Conservation (phyloP, 441 rosid species). For the Arabidopsis hybrid region DNA sequence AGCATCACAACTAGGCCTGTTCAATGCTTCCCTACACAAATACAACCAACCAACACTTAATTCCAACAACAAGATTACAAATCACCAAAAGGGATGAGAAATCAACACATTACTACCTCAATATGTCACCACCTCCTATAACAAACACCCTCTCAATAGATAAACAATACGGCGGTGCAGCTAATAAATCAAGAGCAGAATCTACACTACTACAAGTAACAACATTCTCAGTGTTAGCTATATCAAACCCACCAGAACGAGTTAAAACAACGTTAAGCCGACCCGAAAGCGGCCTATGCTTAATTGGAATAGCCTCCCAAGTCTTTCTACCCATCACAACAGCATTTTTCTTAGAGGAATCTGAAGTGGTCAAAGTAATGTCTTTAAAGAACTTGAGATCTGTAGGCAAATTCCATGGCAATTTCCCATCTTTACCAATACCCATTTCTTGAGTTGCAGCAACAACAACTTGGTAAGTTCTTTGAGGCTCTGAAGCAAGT, state of each 20-base stretch:
- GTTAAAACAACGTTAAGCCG: constrained; percentile 90
- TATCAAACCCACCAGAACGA: constrained; percentile 86
- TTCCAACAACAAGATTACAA: neutral
- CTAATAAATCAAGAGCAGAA: constrained; percentile 81
- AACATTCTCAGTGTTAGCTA: constrained; percentile 91
- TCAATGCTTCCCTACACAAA: constrained; percentile 74
- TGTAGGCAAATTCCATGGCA: constrained; percentile 81
- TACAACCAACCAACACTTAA: constrained; percentile 13
- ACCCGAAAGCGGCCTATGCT: constrained; percentile 75
- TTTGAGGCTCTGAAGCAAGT: constrained; percentile 48
- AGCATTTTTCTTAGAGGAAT: constrained; percentile 79
- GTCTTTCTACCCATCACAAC: constrained; percentile 93
- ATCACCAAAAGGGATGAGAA: neutral
- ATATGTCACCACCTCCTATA: constrained; percentile 84
- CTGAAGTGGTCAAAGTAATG: constrained; percentile 57
- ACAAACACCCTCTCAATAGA: constrained; percentile 93
- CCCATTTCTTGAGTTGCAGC: constrained; percentile 88
- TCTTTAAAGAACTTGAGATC: constrained; percentile 83
- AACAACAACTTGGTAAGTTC: constrained; percentile 80
- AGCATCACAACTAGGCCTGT: constrained; percentile 80
- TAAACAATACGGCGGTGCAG: constrained; percentile 77
- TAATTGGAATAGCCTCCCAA: constrained; percentile 83
- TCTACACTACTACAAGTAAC: constrained; percentile 78
- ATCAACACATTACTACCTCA: constrained; percentile 56
- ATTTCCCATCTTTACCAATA: constrained; percentile 80